Evolutionary conservation across 164 flowering plant species (phyloP).

Genomic region (Chloranthus sessilifolius): DNA sequence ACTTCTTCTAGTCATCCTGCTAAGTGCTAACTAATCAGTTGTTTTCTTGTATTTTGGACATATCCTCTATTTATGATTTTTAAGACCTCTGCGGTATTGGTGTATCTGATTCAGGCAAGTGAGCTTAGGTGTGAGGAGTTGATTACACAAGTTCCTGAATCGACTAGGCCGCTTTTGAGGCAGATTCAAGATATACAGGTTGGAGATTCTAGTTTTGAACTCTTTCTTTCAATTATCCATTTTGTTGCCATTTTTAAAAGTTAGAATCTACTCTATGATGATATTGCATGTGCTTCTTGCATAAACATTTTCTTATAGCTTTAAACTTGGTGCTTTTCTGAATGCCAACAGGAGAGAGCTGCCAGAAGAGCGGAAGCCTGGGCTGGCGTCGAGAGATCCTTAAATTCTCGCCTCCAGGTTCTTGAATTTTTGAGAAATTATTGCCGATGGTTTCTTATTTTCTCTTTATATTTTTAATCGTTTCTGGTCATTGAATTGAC

Average conservation of each 20-base stretch:
- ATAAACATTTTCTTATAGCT: neutral
- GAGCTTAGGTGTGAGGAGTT: slow-evolving; percentile 97
- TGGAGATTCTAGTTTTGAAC: neutral
- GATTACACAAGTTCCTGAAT: slow-evolving; percentile 93
- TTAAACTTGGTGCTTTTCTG: slow-evolving; percentile 2
- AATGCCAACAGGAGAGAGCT: slow-evolving; percentile 61
- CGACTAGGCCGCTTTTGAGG: slow-evolving; percentile 96
- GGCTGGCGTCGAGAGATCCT: slow-evolving; percentile 94
- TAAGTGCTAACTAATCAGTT: too few relatives aligned
- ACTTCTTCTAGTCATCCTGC: slow-evolving; percentile 7
- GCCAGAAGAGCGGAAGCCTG: slow-evolving; percentile 92
- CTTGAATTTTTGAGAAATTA: slow-evolving; percentile 8
- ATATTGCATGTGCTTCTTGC: neutral
- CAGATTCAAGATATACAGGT: slow-evolving; percentile 99
- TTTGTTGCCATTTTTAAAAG: too few relatives aligned
- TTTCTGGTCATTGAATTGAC: slow-evolving; percentile 12
- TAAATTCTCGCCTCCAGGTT: slow-evolving; percentile 93
- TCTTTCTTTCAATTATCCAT: slow-evolving; percentile 1
- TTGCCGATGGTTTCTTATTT: slow-evolving; percentile 5
- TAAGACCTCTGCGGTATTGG: neutral
- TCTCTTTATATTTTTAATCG: neutral
- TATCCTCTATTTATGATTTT: neutral
- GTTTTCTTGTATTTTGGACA: neutral
- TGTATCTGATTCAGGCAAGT: slow-evolving; percentile 58
- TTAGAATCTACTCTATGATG: neutral